phyloP scores from a whole-genome alignment of 2,329 filamentous ascomycete species.

The Colletotrichum eleusines region DNA sequence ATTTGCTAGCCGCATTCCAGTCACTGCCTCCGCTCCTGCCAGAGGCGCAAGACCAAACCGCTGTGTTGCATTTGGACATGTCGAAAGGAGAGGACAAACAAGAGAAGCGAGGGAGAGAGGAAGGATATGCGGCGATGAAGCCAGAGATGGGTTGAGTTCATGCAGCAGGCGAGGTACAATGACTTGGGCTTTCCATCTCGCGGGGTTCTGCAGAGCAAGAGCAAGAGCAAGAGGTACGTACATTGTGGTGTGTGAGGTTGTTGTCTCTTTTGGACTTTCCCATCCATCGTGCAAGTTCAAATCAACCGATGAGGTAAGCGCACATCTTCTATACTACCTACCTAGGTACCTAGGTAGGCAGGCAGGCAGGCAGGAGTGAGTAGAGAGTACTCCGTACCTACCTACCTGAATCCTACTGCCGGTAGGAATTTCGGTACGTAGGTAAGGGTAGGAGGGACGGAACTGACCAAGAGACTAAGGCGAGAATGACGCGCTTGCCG shows the following conservation, averaged over 20 bases:
- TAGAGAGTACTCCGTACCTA: background rate
- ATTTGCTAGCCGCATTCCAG: background rate
- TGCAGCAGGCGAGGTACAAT: slow-evolving; percentile 26
- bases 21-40: background rate
- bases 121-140: slow-evolving; percentile 7
- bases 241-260: slow-evolving; percentile 4
- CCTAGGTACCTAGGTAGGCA: too few relatives aligned
- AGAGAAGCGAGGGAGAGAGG: background rate
- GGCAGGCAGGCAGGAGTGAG: background rate
- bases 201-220: too few relatives aligned
- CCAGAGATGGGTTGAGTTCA: slow-evolving; percentile 13
- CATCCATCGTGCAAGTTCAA: background rate
- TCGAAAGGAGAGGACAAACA: background rate
- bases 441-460: background rate
- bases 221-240: slow-evolving; percentile 1
- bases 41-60: background rate
- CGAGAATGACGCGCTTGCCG: slow-evolving; percentile 13
- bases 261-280: slow-evolving; percentile 21
- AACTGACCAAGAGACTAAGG: slow-evolving; percentile 8
- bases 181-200: slow-evolving; percentile 16
- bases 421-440: too few relatives aligned
- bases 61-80: background rate
- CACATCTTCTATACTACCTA: too few relatives aligned
- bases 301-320: slow-evolving; percentile 7
- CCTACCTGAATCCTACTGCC: too few relatives aligned